Evolutionary conservation across 345 rosid genomes (phyloP).

Genomic region (Eutrema japonicum): DNA sequence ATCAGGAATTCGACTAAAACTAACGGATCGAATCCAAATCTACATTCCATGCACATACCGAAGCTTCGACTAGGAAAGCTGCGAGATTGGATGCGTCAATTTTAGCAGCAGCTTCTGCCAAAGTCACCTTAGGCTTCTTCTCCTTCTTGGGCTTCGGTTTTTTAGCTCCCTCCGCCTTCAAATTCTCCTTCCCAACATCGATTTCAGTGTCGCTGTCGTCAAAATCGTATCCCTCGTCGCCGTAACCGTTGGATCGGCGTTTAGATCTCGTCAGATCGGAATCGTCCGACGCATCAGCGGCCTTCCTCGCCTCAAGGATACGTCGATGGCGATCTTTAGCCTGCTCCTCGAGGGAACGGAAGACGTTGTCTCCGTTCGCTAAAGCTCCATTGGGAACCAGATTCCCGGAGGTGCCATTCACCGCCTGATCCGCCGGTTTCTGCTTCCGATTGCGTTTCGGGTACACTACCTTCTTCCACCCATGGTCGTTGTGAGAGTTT

Average conservation of each 20-base stretch:
- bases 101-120: slow-evolving; percentile 62
- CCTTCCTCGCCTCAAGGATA: slow-evolving; percentile 47
- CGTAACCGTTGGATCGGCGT: slow-evolving; percentile 45
- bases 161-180: slow-evolving; percentile 47
- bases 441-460: slow-evolving; percentile 59
- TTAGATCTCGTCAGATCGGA: slow-evolving; percentile 39
- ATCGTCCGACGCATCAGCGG: slow-evolving; percentile 29
- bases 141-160: slow-evolving; percentile 58
- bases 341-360: slow-evolving; percentile 56
- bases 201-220: slow-evolving; percentile 50
- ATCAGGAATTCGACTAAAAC: not conserved
- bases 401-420: slow-evolving; percentile 32
- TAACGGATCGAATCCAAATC: slow-evolving; percentile 15
- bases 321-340: slow-evolving; percentile 56
- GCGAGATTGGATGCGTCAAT: slow-evolving; percentile 57
- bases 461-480: slow-evolving; percentile 76
- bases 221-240: slow-evolving; percentile 44
- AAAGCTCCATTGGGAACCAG: slow-evolving; percentile 34
- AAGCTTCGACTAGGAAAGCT: slow-evolving; percentile 54
- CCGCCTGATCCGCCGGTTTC: slow-evolving; percentile 47
- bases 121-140: slow-evolving; percentile 71
- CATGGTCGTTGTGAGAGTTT: slow-evolving; percentile 51
- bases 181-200: slow-evolving; percentile 41
- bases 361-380: slow-evolving; percentile 48
- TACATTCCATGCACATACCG: slow-evolving; percentile 37